Base-by-base conservation (phyloP, 2,329 filamentous ascomycete species). In the Ophiostoma triangulosporum region DNA sequence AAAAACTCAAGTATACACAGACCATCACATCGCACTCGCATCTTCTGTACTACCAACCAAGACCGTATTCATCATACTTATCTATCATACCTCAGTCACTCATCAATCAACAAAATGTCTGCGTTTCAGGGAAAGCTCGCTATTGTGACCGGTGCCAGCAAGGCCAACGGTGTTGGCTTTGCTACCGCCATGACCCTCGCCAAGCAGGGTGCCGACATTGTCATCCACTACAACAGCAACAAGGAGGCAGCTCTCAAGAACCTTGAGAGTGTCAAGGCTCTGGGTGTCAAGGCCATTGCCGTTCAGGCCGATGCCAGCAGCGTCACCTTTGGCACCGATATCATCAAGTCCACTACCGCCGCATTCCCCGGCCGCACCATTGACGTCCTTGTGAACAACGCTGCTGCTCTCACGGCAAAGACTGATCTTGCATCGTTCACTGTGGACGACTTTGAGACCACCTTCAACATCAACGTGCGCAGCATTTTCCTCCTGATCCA, bases 381-480 rank as follows among this genome's bases (percentile, higher is more conserved):
- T 36, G 57, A 60, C 36, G 53, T 60, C 8, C 11, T 60, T 2
- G 53, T 60, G 35, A 59, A 60, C 54, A 60, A 60, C 45, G 56
- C 56, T 12, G 59, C 50, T 31, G 51, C 48, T 8, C 17, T 56
- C 12, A 31, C 27, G 7, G 50, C 36, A 20, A 48, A 38, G 27
- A 36, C 50, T 6, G 49, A 49, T 11, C 48, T 59, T 6, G 50
- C 50, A 6, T 55, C 50, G 9, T 36, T 55, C 3, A 45, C 56
- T 1, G 43, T 35, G 6, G 57, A 55, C 15, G 57, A 56, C 14
- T 60, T 57, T 50, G 33, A 54, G 27, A 17, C 8, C 26, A 35
- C 43, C 17, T 60, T 57, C 55, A 51, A 57, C 55, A 24, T 57
- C 54, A 60, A 60, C 46, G 54, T 57, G 17, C 57, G 56, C 38